These are phyloP conservation scores for Cunninghamia lanceolata DNA, from an alignment of 75 land plant genomes.

Conservation along the genomic window DNA sequence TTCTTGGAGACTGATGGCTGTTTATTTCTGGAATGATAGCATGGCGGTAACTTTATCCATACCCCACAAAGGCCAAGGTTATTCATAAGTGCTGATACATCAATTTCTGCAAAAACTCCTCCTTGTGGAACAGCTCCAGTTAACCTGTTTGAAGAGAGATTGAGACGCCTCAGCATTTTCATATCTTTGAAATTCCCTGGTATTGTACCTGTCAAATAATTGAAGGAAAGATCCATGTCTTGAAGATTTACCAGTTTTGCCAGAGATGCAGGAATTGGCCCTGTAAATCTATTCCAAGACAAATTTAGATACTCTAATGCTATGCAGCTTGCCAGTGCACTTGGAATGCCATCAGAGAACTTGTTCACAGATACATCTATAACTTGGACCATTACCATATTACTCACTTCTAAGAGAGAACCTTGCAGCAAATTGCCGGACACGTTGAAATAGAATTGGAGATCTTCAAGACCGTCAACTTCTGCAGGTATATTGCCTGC, in stretches of 20 bases:
- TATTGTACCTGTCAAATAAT: too few relatives aligned
- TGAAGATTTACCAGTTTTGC: neutral
- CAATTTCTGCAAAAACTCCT: neutral
- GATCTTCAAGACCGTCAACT: neutral
- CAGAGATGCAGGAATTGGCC: neutral
- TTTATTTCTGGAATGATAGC: neutral
- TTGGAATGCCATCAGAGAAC: neutral
- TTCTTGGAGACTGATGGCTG: neutral
- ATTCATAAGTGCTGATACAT: neutral
- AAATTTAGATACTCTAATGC: neutral
- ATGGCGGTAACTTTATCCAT: neutral
- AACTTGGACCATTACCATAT: too few relatives aligned
- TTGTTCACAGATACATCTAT: too few relatives aligned
- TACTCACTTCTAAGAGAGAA: too few relatives aligned
- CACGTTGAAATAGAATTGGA: neutral
- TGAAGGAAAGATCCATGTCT: slow-evolving; percentile 3
- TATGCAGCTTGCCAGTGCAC: neutral
- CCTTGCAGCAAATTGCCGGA: neutral
- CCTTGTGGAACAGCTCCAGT: neutral
- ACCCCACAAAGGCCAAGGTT: neutral
- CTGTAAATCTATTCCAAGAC: neutral
- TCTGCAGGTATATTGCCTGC: neutral
- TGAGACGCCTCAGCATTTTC: too few relatives aligned
- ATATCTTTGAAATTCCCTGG: too few relatives aligned
- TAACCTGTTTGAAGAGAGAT: too few relatives aligned